Percentiles rank a stretch among this genome's conserved stretches.
Conservation (phyloP, 805 yeast species). For the Groenewaldozyma salmanticensis region DNA sequence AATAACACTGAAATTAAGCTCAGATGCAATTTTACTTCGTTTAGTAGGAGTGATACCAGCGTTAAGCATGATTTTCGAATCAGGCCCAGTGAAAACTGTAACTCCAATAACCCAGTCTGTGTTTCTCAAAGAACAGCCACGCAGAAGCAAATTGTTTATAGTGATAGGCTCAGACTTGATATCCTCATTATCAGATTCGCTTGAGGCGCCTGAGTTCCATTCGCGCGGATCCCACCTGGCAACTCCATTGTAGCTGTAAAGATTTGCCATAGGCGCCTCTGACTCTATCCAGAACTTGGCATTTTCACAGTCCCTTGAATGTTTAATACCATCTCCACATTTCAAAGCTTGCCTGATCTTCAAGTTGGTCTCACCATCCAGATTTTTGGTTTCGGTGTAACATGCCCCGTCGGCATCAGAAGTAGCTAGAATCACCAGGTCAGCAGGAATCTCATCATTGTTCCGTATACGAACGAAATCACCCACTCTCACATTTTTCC, state of each 20-base stretch:
- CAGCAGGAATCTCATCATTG: constrained; percentile 76
- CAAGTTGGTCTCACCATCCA: constrained; percentile 72
- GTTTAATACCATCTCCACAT: constrained; percentile 49
- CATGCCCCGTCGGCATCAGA: constrained; percentile 65
- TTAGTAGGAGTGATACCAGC: constrained; percentile 76
- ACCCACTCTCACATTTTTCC: constrained; percentile 75
- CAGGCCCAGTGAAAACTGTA: constrained; percentile 65
- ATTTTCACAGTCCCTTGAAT: constrained; percentile 48
- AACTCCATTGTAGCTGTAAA: constrained; percentile 60
- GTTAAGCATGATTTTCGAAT: constrained; percentile 71
- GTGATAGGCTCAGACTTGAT: constrained; percentile 43
- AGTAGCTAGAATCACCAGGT: constrained; percentile 55
- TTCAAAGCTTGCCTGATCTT: constrained; percentile 50
- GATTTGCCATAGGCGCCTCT: constrained; percentile 56
- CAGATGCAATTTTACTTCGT: constrained; percentile 54
- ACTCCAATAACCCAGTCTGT: constrained; percentile 70
- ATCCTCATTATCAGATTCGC: constrained; percentile 17
- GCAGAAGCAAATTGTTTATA: constrained; percentile 54
- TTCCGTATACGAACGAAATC: constrained; percentile 59
- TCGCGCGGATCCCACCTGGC: constrained; percentile 37
- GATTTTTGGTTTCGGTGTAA: constrained; percentile 60
- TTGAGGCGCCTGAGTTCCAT: background rate
- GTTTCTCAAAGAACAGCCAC: constrained; percentile 69
- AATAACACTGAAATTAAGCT: constrained; percentile 57
- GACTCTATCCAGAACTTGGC: constrained; percentile 54